Evolutionary conservation across 208 protist genomes (phyloP).

Genomic region (Trypanosoma caninum): DNA sequence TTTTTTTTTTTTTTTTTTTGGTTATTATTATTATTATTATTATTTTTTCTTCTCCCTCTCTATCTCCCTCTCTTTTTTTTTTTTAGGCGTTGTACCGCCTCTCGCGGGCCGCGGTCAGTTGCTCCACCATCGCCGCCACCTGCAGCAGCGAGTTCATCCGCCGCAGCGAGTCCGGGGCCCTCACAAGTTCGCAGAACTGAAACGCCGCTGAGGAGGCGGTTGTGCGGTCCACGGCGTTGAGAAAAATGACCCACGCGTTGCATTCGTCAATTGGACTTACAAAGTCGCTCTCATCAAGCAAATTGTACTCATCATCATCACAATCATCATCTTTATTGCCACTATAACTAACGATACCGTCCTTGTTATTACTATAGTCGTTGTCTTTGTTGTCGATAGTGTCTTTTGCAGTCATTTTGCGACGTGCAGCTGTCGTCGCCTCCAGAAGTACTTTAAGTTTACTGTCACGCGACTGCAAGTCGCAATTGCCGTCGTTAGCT

Average conservation of each 20-base stretch:
- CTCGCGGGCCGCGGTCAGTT: slow-evolving; percentile 16
- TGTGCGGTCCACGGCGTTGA: slow-evolving; percentile 29
- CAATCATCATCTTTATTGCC: slow-evolving; percentile 22
- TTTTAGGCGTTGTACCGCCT: neutral
- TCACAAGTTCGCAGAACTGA: slow-evolving; percentile 25
- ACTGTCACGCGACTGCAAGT: slow-evolving; percentile 14
- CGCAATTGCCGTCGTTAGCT: neutral
- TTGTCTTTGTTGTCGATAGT: neutral
- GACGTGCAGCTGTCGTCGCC: slow-evolving; percentile 40
- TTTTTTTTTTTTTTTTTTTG: neutral
- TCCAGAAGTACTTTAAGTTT: slow-evolving; percentile 35
- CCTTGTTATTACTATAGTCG: neutral
- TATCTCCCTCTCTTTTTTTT: neutral
- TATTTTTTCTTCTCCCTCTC: neutral
- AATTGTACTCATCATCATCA: slow-evolving; percentile 60
- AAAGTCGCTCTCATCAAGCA: slow-evolving; percentile 75
- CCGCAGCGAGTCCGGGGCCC: slow-evolving; percentile 22
- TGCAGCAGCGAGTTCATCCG: slow-evolving; percentile 38
- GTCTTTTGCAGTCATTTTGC: slow-evolving; percentile 1
- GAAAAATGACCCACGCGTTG: slow-evolving; percentile 54
- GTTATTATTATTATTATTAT: neutral
- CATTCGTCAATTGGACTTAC: slow-evolving; percentile 56
- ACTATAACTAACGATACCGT: slow-evolving; percentile 6
- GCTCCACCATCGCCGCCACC: slow-evolving; percentile 29
- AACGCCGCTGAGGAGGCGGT: neutral